These are phyloP conservation scores for Colletotrichum chrysophilum DNA, from an alignment of 2,329 filamentous ascomycete species.

Conservation along the genomic window DNA sequence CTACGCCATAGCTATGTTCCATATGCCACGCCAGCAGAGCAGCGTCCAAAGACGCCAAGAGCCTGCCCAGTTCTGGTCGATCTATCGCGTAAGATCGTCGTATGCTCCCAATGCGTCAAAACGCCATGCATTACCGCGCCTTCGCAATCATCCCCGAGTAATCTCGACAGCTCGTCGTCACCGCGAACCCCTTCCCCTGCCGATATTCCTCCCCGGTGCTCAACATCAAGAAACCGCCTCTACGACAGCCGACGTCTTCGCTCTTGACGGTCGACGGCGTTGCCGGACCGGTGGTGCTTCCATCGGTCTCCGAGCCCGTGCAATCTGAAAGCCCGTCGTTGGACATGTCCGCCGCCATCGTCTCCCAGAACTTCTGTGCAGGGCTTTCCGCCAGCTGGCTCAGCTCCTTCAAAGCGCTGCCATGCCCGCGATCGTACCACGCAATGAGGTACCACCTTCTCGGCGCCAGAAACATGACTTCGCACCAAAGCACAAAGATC, in stretches of 20 bases:
- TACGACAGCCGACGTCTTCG: background rate
- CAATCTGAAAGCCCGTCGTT: background rate
- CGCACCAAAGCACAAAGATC: slow-evolving; percentile 16
- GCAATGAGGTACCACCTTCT: slow-evolving; percentile 15
- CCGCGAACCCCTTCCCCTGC: background rate
- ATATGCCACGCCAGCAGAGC: background rate
- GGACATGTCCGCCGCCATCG: background rate
- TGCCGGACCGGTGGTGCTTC: background rate
- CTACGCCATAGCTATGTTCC: background rate
- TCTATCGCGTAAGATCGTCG: background rate
- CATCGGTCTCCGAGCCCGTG: background rate
- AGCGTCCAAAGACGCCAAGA: background rate
- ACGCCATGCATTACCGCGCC: background rate
- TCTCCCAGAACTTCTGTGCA: slow-evolving; percentile 12
- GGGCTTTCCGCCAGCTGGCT: background rate
- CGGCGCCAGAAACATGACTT: slow-evolving; percentile 16
- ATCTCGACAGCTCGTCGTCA: background rate
- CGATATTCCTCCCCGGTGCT: slow-evolving; percentile 8
- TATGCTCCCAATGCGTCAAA: background rate
- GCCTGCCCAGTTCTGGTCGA: background rate
- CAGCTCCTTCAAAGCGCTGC: slow-evolving; percentile 1
- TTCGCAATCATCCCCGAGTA: background rate
- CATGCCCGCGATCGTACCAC: slow-evolving; percentile 14
- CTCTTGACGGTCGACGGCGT: background rate
- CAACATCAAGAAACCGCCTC: background rate